Conservation (phyloP, 2,329 filamentous ascomycete genomes). For the Sclerotinia borealis region DNA sequence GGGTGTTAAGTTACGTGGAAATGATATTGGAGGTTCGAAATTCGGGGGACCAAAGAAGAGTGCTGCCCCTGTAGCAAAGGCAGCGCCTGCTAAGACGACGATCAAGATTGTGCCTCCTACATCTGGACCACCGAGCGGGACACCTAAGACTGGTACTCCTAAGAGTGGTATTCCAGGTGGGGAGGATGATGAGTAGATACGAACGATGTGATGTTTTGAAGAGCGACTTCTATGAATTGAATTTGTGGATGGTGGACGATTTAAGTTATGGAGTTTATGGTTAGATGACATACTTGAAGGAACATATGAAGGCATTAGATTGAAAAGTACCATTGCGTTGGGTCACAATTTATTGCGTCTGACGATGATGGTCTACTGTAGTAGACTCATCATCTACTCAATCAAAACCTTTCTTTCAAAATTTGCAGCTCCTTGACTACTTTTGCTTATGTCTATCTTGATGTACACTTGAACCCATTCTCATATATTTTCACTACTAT, state of each 20-base stretch:
- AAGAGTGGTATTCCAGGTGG: neutral
- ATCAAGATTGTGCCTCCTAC: constrained; percentile 5
- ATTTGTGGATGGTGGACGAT: neutral
- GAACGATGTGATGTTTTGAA: neutral
- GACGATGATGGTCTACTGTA: neutral
- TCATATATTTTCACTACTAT: neutral
- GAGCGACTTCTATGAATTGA: neutral
- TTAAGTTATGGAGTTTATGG: constrained; percentile 1
- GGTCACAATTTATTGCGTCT: neutral
- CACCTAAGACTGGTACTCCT: neutral
- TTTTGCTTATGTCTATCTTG: neutral
- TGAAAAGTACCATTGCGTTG: neutral
- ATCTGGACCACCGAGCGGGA: neutral
- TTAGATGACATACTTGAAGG: neutral
- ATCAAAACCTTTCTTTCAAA: neutral
- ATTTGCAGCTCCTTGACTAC: neutral
- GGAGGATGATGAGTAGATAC: neutral
- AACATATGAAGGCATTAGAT: neutral
- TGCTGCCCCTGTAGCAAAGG: neutral
- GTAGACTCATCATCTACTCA: neutral
- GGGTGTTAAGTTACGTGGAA: constrained; percentile 80
- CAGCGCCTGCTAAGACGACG: constrained; percentile 17
- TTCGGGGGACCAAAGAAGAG: constrained; percentile 48
- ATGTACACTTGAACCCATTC: neutral
- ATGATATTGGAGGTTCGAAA: constrained; percentile 78